A percentile compares a stretch with the other conserved stretches of the same genome.
Conservation (phyloP, 208 protist genomes). For the Acanthamoeba culbertsoni region DNA sequence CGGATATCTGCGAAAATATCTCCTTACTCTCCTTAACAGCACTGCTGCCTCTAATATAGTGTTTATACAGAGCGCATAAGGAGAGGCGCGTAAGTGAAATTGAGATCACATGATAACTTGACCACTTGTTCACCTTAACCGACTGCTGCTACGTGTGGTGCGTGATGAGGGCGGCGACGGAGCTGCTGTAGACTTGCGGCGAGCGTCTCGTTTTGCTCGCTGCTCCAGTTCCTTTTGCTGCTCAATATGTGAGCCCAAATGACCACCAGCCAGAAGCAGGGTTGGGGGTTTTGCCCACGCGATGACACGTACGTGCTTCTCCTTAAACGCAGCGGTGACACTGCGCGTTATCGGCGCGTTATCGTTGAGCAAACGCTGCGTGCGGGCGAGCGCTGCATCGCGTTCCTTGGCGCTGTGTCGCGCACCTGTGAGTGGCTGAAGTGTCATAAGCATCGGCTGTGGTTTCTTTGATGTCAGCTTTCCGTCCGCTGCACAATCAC, state of each 20-base stretch:
- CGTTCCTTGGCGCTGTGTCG: not conserved
- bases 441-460: not conserved
- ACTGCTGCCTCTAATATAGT: not conserved
- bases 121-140: not conserved
- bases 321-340: constrained; percentile 19
- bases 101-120: not conserved
- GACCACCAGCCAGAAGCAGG: not conserved
- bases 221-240: constrained; percentile 4
- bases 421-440: not conserved
- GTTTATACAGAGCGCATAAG: not conserved
- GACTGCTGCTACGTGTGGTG: not conserved
- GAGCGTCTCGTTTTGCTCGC: not conserved
- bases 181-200: not conserved
- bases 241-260: not conserved
- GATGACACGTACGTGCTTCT: not conserved
- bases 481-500: not conserved
- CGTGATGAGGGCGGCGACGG: not conserved
- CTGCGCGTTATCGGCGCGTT: constrained; percentile 30
- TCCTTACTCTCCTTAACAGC: constrained; percentile 29
- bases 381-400: not conserved
- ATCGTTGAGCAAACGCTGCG: constrained; percentile 7
- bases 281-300: not conserved
- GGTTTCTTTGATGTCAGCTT: not conserved
- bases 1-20: not conserved
- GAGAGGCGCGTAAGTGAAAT: not conserved